Evolutionary conservation across 768 basidiomycete genomes (phyloP).

Genomic region (Suillus brevipes): DNA sequence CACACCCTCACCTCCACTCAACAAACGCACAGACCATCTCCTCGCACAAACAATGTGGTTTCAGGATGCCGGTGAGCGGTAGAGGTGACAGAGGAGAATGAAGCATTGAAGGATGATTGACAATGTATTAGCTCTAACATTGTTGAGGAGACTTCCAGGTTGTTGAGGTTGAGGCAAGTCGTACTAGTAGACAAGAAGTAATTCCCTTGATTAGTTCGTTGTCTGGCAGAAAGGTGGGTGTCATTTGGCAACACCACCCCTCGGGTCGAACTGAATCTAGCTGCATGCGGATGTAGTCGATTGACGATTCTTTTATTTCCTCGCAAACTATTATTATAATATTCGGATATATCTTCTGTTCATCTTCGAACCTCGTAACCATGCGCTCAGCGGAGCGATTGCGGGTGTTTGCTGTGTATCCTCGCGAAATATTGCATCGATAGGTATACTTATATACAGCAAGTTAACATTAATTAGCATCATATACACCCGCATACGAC

Average conservation of each 20-base stretch:
- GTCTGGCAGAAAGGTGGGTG: conserved; percentile 1
- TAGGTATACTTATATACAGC: neutral
- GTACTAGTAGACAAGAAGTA: neutral
- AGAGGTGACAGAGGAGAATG: neutral
- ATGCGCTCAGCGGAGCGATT: neutral
- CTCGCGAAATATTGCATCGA: neutral
- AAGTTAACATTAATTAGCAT: neutral
- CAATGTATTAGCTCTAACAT: neutral
- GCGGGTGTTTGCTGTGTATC: neutral
- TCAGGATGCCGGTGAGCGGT: neutral
- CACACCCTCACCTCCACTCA: conserved; percentile 24
- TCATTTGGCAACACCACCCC: conserved; percentile 3
- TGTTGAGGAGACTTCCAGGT: neutral
- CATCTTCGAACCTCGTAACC: neutral
- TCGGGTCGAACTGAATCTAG: neutral
- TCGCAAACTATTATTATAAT: conserved; percentile 1
- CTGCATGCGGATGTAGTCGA: neutral
- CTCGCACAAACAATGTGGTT: neutral
- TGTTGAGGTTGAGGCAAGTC: conserved; percentile 1
- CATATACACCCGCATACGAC: neutral
- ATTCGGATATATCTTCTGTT: neutral
- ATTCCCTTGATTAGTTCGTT: neutral
- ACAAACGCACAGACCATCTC: conserved; percentile 9
- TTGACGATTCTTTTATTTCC: conserved; percentile 1
- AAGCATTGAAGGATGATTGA: neutral